phyloP scores from a whole-genome alignment of 352 stramenopile species.

The Phytophthora pisi region DNA sequence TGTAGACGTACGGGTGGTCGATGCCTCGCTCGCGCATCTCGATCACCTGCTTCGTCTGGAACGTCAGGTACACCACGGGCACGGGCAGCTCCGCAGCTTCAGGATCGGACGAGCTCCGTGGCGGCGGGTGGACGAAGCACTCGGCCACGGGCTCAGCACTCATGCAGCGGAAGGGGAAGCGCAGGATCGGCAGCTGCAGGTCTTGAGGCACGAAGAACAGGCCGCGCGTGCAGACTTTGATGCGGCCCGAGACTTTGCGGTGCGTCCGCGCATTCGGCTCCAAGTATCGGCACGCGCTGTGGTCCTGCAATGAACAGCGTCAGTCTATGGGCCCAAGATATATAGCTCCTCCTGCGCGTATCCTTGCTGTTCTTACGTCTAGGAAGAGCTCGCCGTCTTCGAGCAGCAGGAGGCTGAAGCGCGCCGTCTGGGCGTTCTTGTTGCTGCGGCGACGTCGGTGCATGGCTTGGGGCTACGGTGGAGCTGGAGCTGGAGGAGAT shows the following conservation, averaged over 20 bases:
- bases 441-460: constrained; percentile 31
- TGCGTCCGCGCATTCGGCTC: constrained; percentile 40
- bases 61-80: constrained; percentile 52
- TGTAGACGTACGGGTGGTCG: constrained; percentile 69
- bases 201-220: constrained; percentile 91
- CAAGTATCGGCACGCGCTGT: constrained; percentile 65
- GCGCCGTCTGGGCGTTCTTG: constrained; percentile 50
- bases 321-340: not conserved
- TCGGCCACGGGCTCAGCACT: constrained; percentile 50
- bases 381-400: constrained; percentile 94
- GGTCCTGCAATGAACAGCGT: constrained; percentile 46
- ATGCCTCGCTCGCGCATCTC: constrained; percentile 82
- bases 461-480: constrained; percentile 16
- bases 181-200: constrained; percentile 66
- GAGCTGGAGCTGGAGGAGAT: not conserved
- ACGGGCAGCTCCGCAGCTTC: constrained; percentile 6
- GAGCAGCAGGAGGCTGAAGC: constrained; percentile 92
- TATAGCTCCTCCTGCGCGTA: not conserved
- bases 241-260: constrained; percentile 58
- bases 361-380: constrained; percentile 45
- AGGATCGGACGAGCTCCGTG: not conserved
- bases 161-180: constrained; percentile 84
- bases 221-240: constrained; percentile 89
- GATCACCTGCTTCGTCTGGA: constrained; percentile 56
- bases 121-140: constrained; percentile 44